Evolutionary conservation across 2,329 filamentous ascomycete genomes (phyloP).

Genomic region (Passalora sequoiae): DNA sequence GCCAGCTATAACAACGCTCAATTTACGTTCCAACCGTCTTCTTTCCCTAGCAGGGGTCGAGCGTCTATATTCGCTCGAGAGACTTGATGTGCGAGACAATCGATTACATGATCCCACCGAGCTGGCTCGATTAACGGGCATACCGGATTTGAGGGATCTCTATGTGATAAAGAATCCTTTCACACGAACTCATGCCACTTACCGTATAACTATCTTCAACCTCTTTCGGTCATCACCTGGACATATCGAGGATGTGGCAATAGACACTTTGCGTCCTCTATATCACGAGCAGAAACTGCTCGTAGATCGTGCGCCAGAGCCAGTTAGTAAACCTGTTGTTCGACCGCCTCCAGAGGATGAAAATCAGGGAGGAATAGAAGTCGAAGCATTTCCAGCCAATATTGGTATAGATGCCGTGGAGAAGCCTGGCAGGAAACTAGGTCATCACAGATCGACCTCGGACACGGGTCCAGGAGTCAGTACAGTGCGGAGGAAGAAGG

Average conservation of each 20-base stretch:
- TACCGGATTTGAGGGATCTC: constrained; percentile 86
- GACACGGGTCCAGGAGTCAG: constrained; percentile 26
- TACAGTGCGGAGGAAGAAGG: constrained; percentile 52
- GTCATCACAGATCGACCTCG: constrained; percentile 28
- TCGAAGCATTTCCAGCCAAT: constrained; percentile 8
- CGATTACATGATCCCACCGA: constrained; percentile 85
- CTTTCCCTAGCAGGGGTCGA: constrained; percentile 85
- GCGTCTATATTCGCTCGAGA: constrained; percentile 78
- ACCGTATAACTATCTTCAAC: constrained; percentile 90
- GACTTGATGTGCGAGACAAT: constrained; percentile 88
- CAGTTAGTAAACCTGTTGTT: constrained; percentile 70
- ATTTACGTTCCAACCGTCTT: constrained; percentile 82
- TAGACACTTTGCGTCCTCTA: constrained; percentile 78
- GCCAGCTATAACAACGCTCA: constrained; percentile 87
- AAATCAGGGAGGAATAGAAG: constrained; percentile 15
- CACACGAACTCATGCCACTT: constrained; percentile 76
- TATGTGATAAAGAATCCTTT: constrained; percentile 93
- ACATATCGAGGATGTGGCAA: constrained; percentile 82
- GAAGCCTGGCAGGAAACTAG: constrained; percentile 4
- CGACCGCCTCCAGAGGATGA: constrained; percentile 61
- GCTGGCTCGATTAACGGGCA: constrained; percentile 78
- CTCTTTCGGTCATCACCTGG: constrained; percentile 86
- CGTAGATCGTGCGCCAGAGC: constrained; percentile 72
- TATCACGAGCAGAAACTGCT: constrained; percentile 81
- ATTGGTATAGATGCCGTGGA: constrained; percentile 10